Base-by-base conservation (phyloP, 2,329 filamentous ascomycete species). In the Trichoderma brevicompactum region DNA sequence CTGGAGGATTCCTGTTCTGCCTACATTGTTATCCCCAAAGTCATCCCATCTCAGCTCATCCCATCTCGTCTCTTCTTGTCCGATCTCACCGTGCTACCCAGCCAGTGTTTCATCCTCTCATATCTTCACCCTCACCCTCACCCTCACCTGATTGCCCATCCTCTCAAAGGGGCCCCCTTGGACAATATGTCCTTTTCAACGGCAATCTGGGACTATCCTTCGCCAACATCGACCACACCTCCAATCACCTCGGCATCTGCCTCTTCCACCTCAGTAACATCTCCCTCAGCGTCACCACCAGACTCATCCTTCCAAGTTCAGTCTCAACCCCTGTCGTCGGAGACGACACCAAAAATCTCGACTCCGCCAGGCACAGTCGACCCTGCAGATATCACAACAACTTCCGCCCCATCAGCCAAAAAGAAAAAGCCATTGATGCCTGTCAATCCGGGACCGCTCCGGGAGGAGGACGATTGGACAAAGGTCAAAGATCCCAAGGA, bases 391-490 rank as follows among this genome's bases (percentile, higher is more conserved):
- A 55, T 65, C 7, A 56, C 65, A 7, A 66, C 54, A 17, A 48
- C 52, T 17, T 23, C 65, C 4, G 9, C 55, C n/a, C 41, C 58
- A 2, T 32, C 50, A 6, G 41, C 6, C 19, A 68, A 68, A 44
- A 68, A 61, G 59, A 68, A 63, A 19, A 48, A 65, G 49, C 58
- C 56, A 9, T 36, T 50, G 28, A 41, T 67, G 40, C 48, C 65
- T 8, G 15, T 49, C 7, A 60, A 59, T 7, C 66, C 67, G 2
- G 66, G 36, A 9, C 66, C 70, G 15, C 65, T 71, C 5, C 63
- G 65, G 9, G 64, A 68, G n/a, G 72, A 73, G 52, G 72, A 74
- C 50, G 72, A 74, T 67, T 74, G 72, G 72, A 74, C 72, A 2
- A 68, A 69, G 4, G 71, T 73, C 50, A 69, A 72, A 36, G 71